Conservation (phyloP, 176 grass and related monocot species). For the Saccharum spontaneum region DNA sequence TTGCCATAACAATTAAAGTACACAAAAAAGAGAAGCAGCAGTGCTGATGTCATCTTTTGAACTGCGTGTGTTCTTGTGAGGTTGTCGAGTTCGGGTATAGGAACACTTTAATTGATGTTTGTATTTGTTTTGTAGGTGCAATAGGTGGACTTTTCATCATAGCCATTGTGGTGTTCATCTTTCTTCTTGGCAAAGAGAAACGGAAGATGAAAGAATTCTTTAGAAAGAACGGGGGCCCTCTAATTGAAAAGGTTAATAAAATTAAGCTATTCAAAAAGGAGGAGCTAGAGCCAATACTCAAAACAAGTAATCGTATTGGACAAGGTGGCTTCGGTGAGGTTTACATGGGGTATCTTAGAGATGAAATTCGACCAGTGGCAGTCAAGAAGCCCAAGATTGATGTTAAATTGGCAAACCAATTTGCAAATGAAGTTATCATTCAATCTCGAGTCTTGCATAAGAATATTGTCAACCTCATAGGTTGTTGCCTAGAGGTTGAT, state of each 20-base stretch:
- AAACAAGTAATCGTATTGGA: not conserved
- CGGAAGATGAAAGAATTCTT: constrained; percentile 4
- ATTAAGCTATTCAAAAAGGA: constrained; percentile 20
- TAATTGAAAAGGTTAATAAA: not conserved
- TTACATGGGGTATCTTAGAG: constrained; percentile 37
- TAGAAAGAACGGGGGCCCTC: not conserved
- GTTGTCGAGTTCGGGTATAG: not conserved
- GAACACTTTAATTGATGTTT: not conserved
- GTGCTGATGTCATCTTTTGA: not conserved
- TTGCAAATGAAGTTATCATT: constrained; percentile 50
- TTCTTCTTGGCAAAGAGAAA: not conserved
- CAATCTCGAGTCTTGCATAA: constrained; percentile 42
- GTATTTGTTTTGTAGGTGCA: not conserved
- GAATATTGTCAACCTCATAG: constrained; percentile 44
- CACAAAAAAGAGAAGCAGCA: not conserved
- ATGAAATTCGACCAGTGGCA: constrained; percentile 21
- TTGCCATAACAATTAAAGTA: not conserved
- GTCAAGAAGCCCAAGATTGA: constrained; percentile 40
- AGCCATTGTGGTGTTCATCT: not conserved
- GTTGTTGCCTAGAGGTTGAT: constrained; percentile 41
- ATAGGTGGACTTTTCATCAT: constrained; percentile 3
- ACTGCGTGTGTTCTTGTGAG: not conserved
- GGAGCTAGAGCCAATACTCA: constrained; percentile 8
- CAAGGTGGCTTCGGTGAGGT: constrained; percentile 25
- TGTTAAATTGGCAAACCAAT: constrained; percentile 23